phyloP scores from a whole-genome alignment of 495 filamentous ascomycete species.

The Cercophora sp. region DNA sequence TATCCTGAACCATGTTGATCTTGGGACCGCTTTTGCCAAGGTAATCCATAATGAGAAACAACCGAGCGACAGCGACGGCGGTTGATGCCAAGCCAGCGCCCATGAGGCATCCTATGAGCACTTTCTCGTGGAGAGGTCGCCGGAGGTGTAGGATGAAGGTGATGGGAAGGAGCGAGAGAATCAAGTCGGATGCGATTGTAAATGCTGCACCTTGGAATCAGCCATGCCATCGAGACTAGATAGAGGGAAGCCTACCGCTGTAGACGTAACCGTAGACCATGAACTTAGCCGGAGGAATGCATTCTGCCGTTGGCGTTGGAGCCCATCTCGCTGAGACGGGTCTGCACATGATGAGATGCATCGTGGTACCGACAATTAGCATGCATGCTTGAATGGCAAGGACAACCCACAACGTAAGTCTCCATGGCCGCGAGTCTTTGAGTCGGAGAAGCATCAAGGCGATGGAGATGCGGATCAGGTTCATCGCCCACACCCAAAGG shows the following conservation, averaged over 20 bases:
- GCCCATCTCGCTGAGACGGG: constrained; percentile 6
- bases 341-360: constrained; percentile 7
- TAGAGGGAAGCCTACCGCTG: background rate
- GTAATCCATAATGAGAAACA: constrained; percentile 9
- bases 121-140: constrained; percentile 5
- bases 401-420: background rate
- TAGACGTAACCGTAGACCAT: constrained; percentile 5
- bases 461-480: background rate
- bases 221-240: background rate
- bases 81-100: constrained; percentile 2
- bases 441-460: constrained; percentile 4
- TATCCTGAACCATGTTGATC: constrained; percentile 1
- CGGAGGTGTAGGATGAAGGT: constrained; percentile 1
- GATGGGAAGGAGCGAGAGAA: background rate
- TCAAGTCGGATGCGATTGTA: constrained; percentile 2
- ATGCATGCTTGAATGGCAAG: background rate
- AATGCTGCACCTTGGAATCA: background rate
- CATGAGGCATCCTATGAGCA: constrained; percentile 8
- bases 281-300: background rate
- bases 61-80: background rate
- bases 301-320: background rate
- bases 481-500: constrained; percentile 1
- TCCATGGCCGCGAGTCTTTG: background rate
- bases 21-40: background rate
- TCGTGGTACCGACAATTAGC: constrained; percentile 7